Conservation (phyloP, 208 protist genomes). For the Crithidia sp. region DNA sequence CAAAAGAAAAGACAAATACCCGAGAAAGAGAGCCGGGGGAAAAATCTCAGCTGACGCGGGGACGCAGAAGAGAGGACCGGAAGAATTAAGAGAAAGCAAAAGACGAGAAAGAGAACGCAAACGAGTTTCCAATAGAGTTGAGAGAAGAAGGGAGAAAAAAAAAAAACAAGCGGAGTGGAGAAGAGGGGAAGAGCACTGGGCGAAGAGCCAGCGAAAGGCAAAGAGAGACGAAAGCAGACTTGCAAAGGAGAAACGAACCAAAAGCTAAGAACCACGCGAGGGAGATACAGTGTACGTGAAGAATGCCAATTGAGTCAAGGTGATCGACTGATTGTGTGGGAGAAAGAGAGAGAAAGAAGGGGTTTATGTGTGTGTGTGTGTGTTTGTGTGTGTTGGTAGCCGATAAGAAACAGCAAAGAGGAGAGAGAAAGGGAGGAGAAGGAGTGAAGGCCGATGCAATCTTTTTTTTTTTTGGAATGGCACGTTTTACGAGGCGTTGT, state of each 20-base stretch:
- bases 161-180: not conserved
- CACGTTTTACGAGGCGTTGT: no score
- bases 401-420: no score
- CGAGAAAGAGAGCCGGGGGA: no score
- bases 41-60: not conserved
- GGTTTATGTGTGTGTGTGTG: no score
- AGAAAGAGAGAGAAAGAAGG: no score
- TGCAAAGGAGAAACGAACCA: not conserved
- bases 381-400: no score
- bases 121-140: slow-evolving; percentile 20
- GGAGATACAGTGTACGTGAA: not conserved
- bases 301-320: not conserved
- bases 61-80: not conserved
- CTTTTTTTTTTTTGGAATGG: no score
- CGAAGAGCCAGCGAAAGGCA: no score
- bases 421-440: no score
- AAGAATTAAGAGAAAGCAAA: not conserved
- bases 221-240: slow-evolving; percentile 8
- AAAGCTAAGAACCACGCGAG: not conserved
- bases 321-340: no score
- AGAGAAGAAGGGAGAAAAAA: not conserved
- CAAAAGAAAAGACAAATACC: not conserved
- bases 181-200: not conserved
- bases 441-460: no score
- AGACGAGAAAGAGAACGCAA: not conserved